Conservation (phyloP, 1,284 basidiomycete species). For the Pseudozyma thailandica region DNA sequence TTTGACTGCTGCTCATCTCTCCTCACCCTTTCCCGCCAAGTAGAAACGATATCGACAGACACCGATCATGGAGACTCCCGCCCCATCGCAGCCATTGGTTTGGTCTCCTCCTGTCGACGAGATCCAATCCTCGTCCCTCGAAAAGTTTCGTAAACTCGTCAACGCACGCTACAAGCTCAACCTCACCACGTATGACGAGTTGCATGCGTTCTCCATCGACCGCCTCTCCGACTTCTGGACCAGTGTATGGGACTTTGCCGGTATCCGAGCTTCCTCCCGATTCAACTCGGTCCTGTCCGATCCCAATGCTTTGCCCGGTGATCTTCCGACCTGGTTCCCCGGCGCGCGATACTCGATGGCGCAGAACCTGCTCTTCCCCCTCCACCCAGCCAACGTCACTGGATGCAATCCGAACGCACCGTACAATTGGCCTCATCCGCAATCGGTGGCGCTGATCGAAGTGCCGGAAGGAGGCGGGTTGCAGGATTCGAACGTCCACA, state of each 20-base stretch:
- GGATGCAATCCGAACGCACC: constrained; percentile 44
- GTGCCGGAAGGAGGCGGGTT: constrained; percentile 47
- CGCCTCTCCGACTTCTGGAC: constrained; percentile 46
- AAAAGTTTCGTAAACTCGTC: constrained; percentile 48
- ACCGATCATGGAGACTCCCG: not conserved
- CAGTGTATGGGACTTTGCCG: constrained; percentile 45
- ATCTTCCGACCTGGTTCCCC: constrained; percentile 46
- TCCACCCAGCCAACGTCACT: constrained; percentile 47
- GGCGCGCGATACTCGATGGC: constrained; percentile 45
- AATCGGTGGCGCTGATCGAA: constrained; percentile 28
- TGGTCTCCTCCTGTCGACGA: constrained; percentile 36
- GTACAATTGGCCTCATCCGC: constrained; percentile 38
- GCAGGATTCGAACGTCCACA: constrained; percentile 7
- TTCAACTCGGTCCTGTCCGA: constrained; percentile 42
- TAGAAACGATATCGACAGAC: not conserved
- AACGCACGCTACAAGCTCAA: constrained; percentile 38
- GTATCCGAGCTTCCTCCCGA: constrained; percentile 32
- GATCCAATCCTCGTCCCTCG: constrained; percentile 29
- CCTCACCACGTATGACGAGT: constrained; percentile 43
- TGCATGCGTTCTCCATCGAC: constrained; percentile 50
- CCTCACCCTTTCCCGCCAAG: not conserved
- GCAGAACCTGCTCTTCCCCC: constrained; percentile 51
- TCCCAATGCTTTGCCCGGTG: constrained; percentile 41
- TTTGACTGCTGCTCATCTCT: not conserved
- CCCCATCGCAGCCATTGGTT: constrained; percentile 31